Percentiles rank a stretch among this genome's conserved stretches.
Conservation (phyloP, 495 filamentous ascomycete genomes). For the Lophiotrema nucula region DNA sequence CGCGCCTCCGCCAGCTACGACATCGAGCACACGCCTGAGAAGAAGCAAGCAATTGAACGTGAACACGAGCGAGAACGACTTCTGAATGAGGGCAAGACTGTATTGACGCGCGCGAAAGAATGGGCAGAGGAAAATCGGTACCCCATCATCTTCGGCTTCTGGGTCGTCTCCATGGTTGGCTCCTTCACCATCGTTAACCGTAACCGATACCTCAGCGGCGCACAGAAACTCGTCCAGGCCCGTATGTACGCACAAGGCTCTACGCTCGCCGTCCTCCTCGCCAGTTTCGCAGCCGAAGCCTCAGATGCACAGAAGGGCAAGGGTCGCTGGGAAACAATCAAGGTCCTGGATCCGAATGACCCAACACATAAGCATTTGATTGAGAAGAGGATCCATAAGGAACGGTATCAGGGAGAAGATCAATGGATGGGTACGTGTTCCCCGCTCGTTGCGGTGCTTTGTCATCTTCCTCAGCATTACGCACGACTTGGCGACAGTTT, state of each 20-base stretch:
- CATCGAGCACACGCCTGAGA: conserved; percentile 60
- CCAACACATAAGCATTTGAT: conserved; percentile 68
- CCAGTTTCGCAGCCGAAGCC: conserved; percentile 86
- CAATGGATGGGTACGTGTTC: conserved; percentile 72
- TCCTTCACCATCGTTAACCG: conserved; percentile 74
- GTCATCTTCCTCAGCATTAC: conserved; percentile 6
- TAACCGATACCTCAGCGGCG: conserved; percentile 68
- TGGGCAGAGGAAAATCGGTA: conserved; percentile 82
- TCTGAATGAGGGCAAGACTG: conserved; percentile 53
- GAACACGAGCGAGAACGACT: conserved; percentile 51
- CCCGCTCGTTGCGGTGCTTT: neutral
- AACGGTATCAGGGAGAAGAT: conserved; percentile 76
- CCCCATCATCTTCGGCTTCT: conserved; percentile 78
- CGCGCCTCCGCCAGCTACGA: conserved; percentile 74
- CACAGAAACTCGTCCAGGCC: conserved; percentile 95
- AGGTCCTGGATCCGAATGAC: conserved; percentile 69
- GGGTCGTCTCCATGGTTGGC: conserved; percentile 78
- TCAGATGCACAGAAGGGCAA: conserved; percentile 72
- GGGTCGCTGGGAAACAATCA: conserved; percentile 73
- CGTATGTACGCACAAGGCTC: conserved; percentile 97
- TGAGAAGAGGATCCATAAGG: conserved; percentile 68
- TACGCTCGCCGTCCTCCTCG: conserved; percentile 83
- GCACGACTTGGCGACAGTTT: neutral
- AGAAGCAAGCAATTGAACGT: conserved; percentile 63
- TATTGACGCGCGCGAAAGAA: conserved; percentile 54